Evolutionary conservation across 2,329 filamentous ascomycete genomes (phyloP).

Genomic region (Colletotrichum musae): DNA sequence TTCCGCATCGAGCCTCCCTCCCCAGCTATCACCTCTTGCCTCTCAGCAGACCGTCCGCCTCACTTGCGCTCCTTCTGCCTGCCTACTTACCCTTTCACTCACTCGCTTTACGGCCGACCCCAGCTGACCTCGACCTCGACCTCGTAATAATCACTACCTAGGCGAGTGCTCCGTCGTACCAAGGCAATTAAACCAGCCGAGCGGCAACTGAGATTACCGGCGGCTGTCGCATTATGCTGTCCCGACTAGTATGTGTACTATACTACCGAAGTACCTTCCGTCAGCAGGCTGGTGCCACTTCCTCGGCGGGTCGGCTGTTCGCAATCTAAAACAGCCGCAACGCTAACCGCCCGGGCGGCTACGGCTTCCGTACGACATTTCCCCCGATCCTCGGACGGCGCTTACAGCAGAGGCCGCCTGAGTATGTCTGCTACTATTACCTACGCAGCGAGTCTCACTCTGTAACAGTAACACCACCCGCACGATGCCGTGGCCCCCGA

Average conservation of each 20-base stretch:
- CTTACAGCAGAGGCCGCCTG: constrained; percentile 30
- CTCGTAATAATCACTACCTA: too few relatives aligned
- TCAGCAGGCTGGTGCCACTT: not conserved
- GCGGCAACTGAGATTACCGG: constrained; percentile 36
- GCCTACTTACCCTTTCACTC: not conserved
- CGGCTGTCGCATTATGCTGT: constrained; percentile 34
- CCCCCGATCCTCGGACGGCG: constrained; percentile 34
- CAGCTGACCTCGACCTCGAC: not conserved
- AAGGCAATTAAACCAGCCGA: constrained; percentile 11
- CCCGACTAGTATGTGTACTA: not conserved
- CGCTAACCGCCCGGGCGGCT: constrained; percentile 42
- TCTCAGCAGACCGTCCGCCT: constrained; percentile 19
- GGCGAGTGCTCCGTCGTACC: not conserved
- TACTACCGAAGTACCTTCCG: too few relatives aligned
- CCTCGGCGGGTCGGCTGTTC: constrained; percentile 20
- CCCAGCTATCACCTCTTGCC: too few relatives aligned
- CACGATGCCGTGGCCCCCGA: constrained; percentile 23
- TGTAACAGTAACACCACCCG: constrained; percentile 28
- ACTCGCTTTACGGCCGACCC: not conserved
- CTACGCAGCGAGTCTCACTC: constrained; percentile 12
- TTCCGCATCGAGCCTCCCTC: constrained; percentile 5
- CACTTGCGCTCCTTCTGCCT: constrained; percentile 4
- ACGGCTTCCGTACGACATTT: constrained; percentile 7
- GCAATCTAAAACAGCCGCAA: constrained; percentile 33
- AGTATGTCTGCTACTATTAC: too few relatives aligned